phyloP scores from a whole-genome alignment of 2,329 filamentous ascomycete species.

The Penicillium janthinellum region DNA sequence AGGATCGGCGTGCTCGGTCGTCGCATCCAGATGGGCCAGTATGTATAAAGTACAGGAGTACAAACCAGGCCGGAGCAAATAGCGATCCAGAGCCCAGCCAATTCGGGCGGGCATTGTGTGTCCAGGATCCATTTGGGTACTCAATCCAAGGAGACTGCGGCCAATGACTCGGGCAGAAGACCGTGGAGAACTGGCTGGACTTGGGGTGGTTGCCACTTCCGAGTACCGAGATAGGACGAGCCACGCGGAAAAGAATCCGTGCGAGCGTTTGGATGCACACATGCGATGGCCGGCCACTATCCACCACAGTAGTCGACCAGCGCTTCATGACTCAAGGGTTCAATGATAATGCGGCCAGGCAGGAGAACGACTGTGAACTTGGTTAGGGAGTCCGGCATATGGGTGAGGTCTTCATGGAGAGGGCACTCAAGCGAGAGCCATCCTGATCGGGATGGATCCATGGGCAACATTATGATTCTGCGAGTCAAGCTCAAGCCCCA shows the following conservation, averaged over 20 bases:
- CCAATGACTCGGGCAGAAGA: constrained; percentile 21
- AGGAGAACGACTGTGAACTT: neutral
- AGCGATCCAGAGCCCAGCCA: constrained; percentile 7
- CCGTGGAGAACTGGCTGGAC: constrained; percentile 4
- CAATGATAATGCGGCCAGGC: neutral
- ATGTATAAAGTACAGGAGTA: neutral
- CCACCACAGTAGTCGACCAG: neutral
- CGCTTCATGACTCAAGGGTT: neutral
- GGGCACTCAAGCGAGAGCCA: neutral
- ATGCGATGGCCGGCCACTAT: neutral
- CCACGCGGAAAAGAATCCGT: constrained; percentile 29
- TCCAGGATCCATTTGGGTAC: constrained; percentile 3
- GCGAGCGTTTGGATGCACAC: neutral
- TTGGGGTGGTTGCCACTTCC: constrained; percentile 2
- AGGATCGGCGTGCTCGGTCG: constrained; percentile 18
- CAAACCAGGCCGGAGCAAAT: neutral
- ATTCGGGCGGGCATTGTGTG: neutral
- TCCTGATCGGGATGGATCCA: neutral
- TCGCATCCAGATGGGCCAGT: constrained; percentile 2
- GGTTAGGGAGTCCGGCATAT: neutral
- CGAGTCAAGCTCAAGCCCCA: neutral
- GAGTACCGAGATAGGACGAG: constrained; percentile 8
- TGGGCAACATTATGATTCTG: neutral
- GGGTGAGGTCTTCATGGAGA: neutral
- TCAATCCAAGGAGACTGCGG: neutral